Evolutionary conservation across 495 filamentous ascomycete species (phyloP), one percentile per base, ranked within the genome.

Genomic region (Podospora fimiseda): DNA sequence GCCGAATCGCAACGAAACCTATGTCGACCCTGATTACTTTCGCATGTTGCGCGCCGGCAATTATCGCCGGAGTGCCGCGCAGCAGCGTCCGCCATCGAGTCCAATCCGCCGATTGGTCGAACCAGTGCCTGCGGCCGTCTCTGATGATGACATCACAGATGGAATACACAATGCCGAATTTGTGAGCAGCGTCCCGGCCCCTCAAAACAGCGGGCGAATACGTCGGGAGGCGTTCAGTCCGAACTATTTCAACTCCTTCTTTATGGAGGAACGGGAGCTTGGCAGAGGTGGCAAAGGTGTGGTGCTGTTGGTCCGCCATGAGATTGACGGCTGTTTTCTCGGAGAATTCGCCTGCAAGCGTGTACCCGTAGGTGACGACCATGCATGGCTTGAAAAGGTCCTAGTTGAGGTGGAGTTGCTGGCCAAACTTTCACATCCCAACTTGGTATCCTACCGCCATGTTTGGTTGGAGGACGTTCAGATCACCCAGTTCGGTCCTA

Each of bases 261-360:
- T 97, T 66, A 82, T 89, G 4, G 88, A 89, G 58, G 88, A 97
- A 61, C 77, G 76, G 8, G 84, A 90, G 60, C 77, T 98, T 4
- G 93, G 93, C 13, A 81, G 85, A 62, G 93, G 93, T 9, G 93
- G 93, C 2, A 96, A 95, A 60, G 93, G 93, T 1, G 90, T 97
- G 33, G 93, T 98, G 1, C 63, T 98, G 50, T 76, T 96, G 9
- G 94, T 98, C 9, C 83, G 84, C 42, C 93, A 98, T 71, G 73
- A 95, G 49, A 77, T 98, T 47, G 93, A 96, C 65, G 82, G 87
- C 6, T 90, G 95, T 30, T 77, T 81, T 13, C 80, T 97, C 5
- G 93, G 78, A 1, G 80, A 95, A 50, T 98, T 95, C 69, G 93
- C 93, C 20, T 98, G 93, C 75, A 98, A 98, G 67, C 81, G 93